These are phyloP conservation scores for Irpex sp. DNA, from an alignment of 1,284 basidiomycete species.

Conservation along the genomic window DNA sequence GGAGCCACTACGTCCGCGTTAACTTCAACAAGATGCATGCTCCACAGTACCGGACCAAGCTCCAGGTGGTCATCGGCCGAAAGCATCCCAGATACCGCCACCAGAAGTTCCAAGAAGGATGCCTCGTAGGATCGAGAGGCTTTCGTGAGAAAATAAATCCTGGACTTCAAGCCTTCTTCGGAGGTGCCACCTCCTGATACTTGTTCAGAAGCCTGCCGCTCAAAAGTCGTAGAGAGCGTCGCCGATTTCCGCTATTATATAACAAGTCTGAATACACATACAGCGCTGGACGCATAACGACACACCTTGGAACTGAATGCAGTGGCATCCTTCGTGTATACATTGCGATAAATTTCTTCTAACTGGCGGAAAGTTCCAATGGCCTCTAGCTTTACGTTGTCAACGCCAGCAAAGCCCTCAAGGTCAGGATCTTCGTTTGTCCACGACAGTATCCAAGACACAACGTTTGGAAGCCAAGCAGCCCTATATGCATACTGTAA, in stretches of 20 bases:
- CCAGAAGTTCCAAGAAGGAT: slow-evolving; percentile 54
- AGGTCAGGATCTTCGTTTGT: slow-evolving; percentile 8
- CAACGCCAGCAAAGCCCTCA: slow-evolving; percentile 17
- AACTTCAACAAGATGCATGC: slow-evolving; percentile 39
- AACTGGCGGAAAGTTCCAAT: slow-evolving; percentile 39
- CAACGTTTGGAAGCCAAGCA: slow-evolving; percentile 49
- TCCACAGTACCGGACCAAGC: slow-evolving; percentile 56
- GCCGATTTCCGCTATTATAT: background rate
- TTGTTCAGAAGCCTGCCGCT: slow-evolving; percentile 6
- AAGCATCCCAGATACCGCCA: slow-evolving; percentile 54
- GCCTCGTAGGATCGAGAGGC: slow-evolving; percentile 42
- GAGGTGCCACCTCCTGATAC: slow-evolving; percentile 2
- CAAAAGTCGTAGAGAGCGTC: background rate
- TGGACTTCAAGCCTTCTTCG: slow-evolving; percentile 24
- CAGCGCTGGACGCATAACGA: background rate
- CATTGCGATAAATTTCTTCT: slow-evolving; percentile 44
- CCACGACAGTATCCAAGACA: slow-evolving; percentile 49
- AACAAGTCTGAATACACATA: slow-evolving; percentile 30
- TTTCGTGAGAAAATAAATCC: slow-evolving; percentile 37
- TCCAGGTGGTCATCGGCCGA: slow-evolving; percentile 41
- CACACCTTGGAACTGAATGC: slow-evolving; percentile 2
- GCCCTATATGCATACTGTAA: slow-evolving; percentile 37
- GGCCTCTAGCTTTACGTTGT: slow-evolving; percentile 43
- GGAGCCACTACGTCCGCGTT: slow-evolving; percentile 45
- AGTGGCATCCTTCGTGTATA: slow-evolving; percentile 37